Base-by-base conservation (phyloP, 2,329 filamentous ascomycete genomes). In the Ascochyta lentis region DNA sequence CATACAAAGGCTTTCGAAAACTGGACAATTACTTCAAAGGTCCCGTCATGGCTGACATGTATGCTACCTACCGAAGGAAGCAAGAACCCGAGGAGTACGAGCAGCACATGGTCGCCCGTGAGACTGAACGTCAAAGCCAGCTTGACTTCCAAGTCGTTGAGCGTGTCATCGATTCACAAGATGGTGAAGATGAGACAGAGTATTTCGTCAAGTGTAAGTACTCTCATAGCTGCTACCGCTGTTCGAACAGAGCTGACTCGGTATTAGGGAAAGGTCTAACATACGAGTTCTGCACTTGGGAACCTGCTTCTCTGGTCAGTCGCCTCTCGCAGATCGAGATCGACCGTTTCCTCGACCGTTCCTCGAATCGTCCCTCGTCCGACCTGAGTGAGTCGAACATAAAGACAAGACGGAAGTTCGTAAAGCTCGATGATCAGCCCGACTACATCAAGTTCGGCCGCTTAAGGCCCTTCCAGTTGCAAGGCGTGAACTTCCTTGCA, bases 261-360 rank as follows among this genome's bases (percentile, higher is more conserved):
- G 13, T 15, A 33, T 34, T 51, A 81, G 79, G 79, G 92, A 96
- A 95, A 77, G 91, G 91, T 10, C 84, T 98, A 47, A 91, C 89
- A 48, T 99, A 99, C 72, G 93, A 98, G 67, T 88, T 89, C 60
- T 96, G 91, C 77, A 99, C 96, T 2, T 99, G 96, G 96, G 95
- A 99, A 74, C 78, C 81, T 37, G 90, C 88, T 35, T 83, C 86
- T 6, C 82, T 94, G 31, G 86, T 98, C 66, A 90, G 87, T 71
- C 80, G 86, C 29, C 86, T 91, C 49, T 92, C 93, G 43, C 92
- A 97, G 75, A 86, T 87, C 68, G 91, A 96, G 78, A 94, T 99
- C 67, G 94, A 98, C 72, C 89, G 92, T 68, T 98, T 90, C 74
- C 81, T 96, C 53, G 90, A 97, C 71, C 90, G 95, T 49, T 87